Evolutionary conservation across 805 yeast species (phyloP), one percentile per base, ranked within the genome.

Genomic region (Pichia rugopelliculosa): DNA sequence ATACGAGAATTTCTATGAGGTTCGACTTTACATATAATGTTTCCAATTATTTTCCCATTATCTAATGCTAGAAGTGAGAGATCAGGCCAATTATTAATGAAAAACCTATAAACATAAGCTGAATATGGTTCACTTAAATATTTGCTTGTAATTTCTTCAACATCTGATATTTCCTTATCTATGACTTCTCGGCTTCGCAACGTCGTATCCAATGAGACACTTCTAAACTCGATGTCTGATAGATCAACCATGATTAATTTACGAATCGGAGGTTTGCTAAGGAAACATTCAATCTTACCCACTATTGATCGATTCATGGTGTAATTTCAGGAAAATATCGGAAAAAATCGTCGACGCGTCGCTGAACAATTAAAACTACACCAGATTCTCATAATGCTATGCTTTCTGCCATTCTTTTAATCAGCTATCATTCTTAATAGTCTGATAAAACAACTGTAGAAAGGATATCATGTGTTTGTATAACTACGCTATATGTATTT

Each of bases 61-160:
- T 70, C 73, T 49, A 74, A 74, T 10, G 84, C 91, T 36, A 86
- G 59, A 45, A 76, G 75, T 51, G 96, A 84, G 49, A 89, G 73
- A 41, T 84, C 82, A 1, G 98, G 96, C 96, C 97, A 90, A 56
- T 82, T 83, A 57, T 84, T 84, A 39, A 93, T 69, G 61, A 93
- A 93, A 67, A 84, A 93, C 60, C 96, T 76, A 65, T 90, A 93
- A 3, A 93, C 97, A 59, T 87, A 93, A 18, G 87, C 76, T 4
- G 97, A 90, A 62, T 93, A 93, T 0, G 99, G 98, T 64, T 93
- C 99, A 25, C 93, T 83, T 36, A 93, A 70, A 62, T 90, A 93
- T 11, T 70, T 71, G 37, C 83, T 77, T 11, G 91, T 82, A 41
- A 91, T 71, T 11, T 60, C 59, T 56, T 77, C 74, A 13, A 84